Conservation (phyloP, 2,329 filamentous ascomycete species). For the Atkinsonella texensis region DNA sequence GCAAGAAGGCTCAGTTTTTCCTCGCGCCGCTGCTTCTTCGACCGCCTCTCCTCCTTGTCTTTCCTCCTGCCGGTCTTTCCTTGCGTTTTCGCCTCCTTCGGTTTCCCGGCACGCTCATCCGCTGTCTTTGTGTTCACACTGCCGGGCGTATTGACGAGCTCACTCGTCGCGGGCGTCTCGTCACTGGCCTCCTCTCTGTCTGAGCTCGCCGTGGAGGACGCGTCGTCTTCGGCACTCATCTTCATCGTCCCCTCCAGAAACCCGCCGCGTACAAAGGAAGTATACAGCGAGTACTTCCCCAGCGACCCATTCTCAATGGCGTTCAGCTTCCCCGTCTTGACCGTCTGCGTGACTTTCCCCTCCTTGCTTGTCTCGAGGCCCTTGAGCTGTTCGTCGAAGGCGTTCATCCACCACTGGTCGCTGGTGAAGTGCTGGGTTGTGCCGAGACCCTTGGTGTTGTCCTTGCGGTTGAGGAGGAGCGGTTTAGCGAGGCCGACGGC, state of each 20-base stretch:
- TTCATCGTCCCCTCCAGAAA: constrained; percentile 59
- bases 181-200: constrained; percentile 16
- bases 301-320: constrained; percentile 40
- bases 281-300: constrained; percentile 58
- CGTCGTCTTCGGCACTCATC: constrained; percentile 13
- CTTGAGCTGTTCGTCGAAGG: constrained; percentile 83
- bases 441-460: constrained; percentile 70
- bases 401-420: constrained; percentile 96
- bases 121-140: neutral
- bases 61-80: neutral
- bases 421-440: constrained; percentile 55
- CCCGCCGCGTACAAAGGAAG: constrained; percentile 75
- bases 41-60: constrained; percentile 2
- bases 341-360: constrained; percentile 43
- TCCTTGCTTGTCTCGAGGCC: constrained; percentile 55
- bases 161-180: constrained; percentile 14
- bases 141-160: constrained; percentile 16
- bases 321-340: constrained; percentile 41
- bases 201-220: constrained; percentile 10
- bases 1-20: neutral
- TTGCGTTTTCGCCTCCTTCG: constrained; percentile 12
- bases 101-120: constrained; percentile 6
- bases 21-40: constrained; percentile 15
- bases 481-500: constrained; percentile 70
- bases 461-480: constrained; percentile 70